phyloP scores from a whole-genome alignment of 495 filamentous ascomycete genomes.

The Neurospora discreta region DNA sequence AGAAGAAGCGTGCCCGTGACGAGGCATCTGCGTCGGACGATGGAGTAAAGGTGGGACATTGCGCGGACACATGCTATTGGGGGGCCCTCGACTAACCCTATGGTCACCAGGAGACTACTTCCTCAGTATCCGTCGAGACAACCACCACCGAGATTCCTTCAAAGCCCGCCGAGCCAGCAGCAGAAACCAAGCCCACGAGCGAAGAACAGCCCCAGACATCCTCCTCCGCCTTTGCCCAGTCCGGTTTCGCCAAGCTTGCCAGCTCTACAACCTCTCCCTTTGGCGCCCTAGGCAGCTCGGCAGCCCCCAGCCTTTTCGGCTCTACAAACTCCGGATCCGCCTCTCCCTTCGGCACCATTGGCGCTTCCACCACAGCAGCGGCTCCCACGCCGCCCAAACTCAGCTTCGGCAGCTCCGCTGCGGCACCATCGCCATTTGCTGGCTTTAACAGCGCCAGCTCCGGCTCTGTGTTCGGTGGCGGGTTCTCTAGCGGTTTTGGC shows the following conservation, averaged over 20 bases:
- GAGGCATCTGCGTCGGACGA: not conserved
- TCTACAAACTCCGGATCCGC: constrained; percentile 13
- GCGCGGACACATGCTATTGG: not conserved
- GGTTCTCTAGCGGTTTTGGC: constrained; percentile 42
- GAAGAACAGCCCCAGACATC: constrained; percentile 21
- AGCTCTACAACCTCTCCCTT: constrained; percentile 35
- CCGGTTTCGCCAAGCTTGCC: constrained; percentile 41
- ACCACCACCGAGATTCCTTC: constrained; percentile 7
- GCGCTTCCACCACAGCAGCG: constrained; percentile 20
- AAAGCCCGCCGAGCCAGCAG: not conserved
- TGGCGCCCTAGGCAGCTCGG: constrained; percentile 15
- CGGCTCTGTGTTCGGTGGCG: constrained; percentile 15
- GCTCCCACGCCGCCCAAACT: constrained; percentile 21
- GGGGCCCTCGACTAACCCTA: not conserved
- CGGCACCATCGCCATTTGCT: constrained; percentile 18
- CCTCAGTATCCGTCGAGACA: constrained; percentile 8
- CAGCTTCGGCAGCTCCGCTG: constrained; percentile 19
- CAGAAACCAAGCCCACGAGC: constrained; percentile 1
- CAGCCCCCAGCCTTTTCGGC: constrained; percentile 32
- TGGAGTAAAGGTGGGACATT: not conserved
- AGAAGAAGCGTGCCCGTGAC: constrained; percentile 46
- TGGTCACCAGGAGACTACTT: constrained; percentile 9
- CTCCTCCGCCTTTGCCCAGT: constrained; percentile 32
- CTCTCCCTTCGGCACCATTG: constrained; percentile 26
- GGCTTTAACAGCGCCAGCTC: constrained; percentile 3